Conservation (phyloP, 1,284 basidiomycete genomes). For the Calocybe gambosa region DNA sequence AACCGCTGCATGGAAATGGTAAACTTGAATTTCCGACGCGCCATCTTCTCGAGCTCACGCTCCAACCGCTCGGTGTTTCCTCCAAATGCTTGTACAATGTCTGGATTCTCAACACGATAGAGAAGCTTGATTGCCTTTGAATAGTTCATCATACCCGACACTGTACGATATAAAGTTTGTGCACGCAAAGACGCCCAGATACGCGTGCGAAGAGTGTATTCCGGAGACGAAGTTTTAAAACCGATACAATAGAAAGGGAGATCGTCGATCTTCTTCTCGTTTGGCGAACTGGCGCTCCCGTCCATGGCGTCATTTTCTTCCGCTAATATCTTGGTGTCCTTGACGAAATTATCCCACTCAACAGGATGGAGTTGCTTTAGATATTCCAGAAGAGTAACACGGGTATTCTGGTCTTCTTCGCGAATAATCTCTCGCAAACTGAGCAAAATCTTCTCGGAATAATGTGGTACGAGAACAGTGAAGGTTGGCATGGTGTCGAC, state of each 20-base stretch:
- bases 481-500: slow-evolving; percentile 98
- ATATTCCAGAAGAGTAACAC: slow-evolving; percentile 93
- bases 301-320: slow-evolving; percentile 77
- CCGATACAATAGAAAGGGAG: slow-evolving; percentile 99
- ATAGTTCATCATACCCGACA: slow-evolving; percentile 99
- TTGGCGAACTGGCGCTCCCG: slow-evolving; percentile 45
- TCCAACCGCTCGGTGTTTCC: slow-evolving; percentile 97
- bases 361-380: slow-evolving; percentile 98
- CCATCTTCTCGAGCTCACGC: slow-evolving; percentile 95
- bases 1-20: slow-evolving; percentile 99
- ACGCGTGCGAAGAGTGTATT: slow-evolving; percentile 97
- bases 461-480: slow-evolving; percentile 93
- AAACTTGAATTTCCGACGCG: slow-evolving; percentile 98
- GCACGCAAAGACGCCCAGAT: slow-evolving; percentile 99
- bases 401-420: slow-evolving; percentile 94
- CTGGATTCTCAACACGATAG: slow-evolving; percentile 99
- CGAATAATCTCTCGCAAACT: slow-evolving; percentile 94
- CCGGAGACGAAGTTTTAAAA: slow-evolving; percentile 98
- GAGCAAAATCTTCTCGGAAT: slow-evolving; percentile 93
- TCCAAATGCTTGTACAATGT: slow-evolving; percentile 93
- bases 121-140: slow-evolving; percentile 99
- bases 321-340: slow-evolving; percentile 98
- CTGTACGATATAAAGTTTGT: slow-evolving; percentile 97
- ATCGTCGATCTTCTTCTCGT: slow-evolving; percentile 93
- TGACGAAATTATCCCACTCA: slow-evolving; percentile 99